Evolutionary conservation across 192 early-diverging fungal genomes (phyloP).

Genomic region (Spizellomyces punctatus): DNA sequence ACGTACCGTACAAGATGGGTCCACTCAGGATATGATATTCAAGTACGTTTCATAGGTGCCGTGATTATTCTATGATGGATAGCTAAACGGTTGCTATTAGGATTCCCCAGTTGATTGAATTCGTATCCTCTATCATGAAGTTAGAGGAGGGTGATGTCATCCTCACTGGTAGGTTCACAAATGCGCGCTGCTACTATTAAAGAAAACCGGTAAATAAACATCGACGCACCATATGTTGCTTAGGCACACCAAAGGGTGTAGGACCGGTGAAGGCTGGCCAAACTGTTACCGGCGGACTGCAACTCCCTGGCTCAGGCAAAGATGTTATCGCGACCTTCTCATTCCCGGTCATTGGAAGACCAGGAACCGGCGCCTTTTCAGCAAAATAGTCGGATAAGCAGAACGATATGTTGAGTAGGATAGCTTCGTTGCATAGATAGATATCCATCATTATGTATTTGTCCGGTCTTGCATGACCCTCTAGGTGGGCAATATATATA

Average conservation of each 20-base stretch:
- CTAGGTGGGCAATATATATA: too few species aligned
- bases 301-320: slow-evolving; percentile 25
- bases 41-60: slow-evolving; percentile 48
- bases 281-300: slow-evolving; percentile 71
- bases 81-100: slow-evolving; percentile 32
- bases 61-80: neutral
- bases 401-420: too few species aligned
- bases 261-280: slow-evolving; percentile 82
- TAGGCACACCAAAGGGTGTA: slow-evolving; percentile 85
- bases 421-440: too few species aligned
- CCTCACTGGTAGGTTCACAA: slow-evolving; percentile 65
- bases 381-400: too few species aligned
- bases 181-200: neutral
- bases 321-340: slow-evolving; percentile 35
- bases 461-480: too few species aligned
- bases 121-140: slow-evolving; percentile 85
- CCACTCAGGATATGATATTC: slow-evolving; percentile 92
- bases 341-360: slow-evolving; percentile 53
- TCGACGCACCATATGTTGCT: neutral
- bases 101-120: slow-evolving; percentile 77
- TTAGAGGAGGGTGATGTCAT: slow-evolving; percentile 89
- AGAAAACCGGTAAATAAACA: neutral
- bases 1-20: slow-evolving; percentile 75
- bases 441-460: too few species aligned
- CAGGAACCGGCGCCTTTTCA: slow-evolving; percentile 30